Conservation (phyloP, 2,329 filamentous ascomycete species). For the Camillea tinctor region DNA sequence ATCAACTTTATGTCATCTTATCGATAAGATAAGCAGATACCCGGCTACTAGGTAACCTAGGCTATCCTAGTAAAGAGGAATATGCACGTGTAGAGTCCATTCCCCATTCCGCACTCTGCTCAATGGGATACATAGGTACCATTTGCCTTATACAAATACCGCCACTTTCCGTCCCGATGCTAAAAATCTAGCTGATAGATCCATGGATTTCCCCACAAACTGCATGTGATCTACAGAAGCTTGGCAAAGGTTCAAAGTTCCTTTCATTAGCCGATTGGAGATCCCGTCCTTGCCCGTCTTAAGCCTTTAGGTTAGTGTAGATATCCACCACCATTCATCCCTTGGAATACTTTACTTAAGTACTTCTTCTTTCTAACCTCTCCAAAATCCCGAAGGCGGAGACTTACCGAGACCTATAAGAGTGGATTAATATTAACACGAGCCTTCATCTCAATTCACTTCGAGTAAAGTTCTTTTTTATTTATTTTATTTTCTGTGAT, state of each 20-base stretch:
- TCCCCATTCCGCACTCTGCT: no score
- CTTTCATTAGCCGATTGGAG: constrained; percentile 27
- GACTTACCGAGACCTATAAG: constrained; percentile 4
- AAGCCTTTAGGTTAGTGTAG: background rate
- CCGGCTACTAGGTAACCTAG: background rate
- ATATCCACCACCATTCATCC: no score
- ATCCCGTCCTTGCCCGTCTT: constrained; percentile 15
- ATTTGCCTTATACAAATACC: constrained; percentile 16
- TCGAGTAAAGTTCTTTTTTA: no score
- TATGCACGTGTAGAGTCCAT: no score
- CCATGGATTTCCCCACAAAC: background rate
- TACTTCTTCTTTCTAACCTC: no score
- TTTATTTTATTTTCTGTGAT: no score
- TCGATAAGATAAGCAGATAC: constrained; percentile 11
- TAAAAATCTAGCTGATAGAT: background rate
- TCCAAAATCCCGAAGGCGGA: constrained; percentile 20
- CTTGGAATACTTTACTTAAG: no score
- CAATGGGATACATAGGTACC: no score
- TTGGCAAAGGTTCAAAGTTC: constrained; percentile 7
- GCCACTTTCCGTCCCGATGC: constrained; percentile 23
- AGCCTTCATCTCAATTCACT: background rate
- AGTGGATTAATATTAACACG: constrained; percentile 1
- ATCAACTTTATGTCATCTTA: constrained; percentile 4
- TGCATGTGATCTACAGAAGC: constrained; percentile 3
- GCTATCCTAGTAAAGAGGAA: no score